These are phyloP conservation scores for Trametes meyenii DNA, from an alignment of 768 basidiomycete genomes.

Conservation along the genomic window DNA sequence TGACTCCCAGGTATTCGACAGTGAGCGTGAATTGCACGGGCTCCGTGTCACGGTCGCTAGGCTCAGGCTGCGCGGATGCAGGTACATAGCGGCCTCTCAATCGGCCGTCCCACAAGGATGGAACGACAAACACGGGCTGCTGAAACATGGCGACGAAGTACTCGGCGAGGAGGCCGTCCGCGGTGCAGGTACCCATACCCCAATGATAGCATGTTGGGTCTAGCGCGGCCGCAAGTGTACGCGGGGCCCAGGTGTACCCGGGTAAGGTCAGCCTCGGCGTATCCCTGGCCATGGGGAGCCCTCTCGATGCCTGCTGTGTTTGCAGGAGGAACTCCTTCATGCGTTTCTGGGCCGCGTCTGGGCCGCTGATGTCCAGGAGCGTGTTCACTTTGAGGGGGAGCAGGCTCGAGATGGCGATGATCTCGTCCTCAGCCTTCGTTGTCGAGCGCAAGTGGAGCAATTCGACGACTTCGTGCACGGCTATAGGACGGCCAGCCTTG, in stretches of 20 bases:
- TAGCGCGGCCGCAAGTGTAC: background rate
- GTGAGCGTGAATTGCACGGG: too few relatives aligned
- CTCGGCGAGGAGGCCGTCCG: background rate
- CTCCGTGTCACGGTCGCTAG: too few relatives aligned
- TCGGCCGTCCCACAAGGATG: too few relatives aligned
- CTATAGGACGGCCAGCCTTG: background rate
- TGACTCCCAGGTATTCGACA: too few relatives aligned
- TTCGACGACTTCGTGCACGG: slow-evolving; percentile 1
- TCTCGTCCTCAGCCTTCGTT: slow-evolving; percentile 11
- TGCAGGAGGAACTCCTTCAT: slow-evolving; percentile 10
- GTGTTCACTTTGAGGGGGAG: background rate
- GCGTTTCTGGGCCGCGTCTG: slow-evolving; percentile 6
- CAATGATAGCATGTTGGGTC: background rate
- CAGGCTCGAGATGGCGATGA: slow-evolving; percentile 9
- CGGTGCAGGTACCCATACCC: background rate
- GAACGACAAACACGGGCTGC: background rate
- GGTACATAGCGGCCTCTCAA: background rate
- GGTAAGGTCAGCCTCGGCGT: background rate
- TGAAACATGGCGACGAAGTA: background rate
- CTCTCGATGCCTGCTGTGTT: background rate
- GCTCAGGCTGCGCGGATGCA: too few relatives aligned
- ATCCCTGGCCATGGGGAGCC: background rate
- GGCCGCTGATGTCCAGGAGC: slow-evolving; percentile 1
- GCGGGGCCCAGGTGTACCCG: background rate
- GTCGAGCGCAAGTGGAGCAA: slow-evolving; percentile 7